Percentiles rank a stretch among this genome's conserved stretches.
These are phyloP conservation scores for Phellopilus nigrolimitatus DNA, from an alignment of 1,284 basidiomycete species.

Conservation along the genomic window DNA sequence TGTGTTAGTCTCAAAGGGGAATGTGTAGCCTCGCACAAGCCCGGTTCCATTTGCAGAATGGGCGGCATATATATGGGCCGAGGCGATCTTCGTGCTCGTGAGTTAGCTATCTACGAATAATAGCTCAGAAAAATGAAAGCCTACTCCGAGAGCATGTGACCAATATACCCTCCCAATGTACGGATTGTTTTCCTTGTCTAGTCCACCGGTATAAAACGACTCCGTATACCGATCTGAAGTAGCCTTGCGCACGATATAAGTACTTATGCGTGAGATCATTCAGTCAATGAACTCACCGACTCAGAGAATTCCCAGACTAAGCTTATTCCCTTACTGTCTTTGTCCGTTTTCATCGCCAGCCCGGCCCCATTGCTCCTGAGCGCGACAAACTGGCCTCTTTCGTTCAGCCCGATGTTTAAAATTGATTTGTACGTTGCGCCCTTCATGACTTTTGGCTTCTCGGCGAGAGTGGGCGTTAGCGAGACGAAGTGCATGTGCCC, in stretches of 20 bases:
- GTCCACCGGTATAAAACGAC: slow-evolving; percentile 57
- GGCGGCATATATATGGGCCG: slow-evolving; percentile 56
- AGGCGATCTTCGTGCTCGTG: slow-evolving; percentile 35
- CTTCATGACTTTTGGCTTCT: slow-evolving; percentile 40
- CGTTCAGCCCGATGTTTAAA: slow-evolving; percentile 49
- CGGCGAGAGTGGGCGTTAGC: slow-evolving; percentile 51
- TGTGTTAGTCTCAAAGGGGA: slow-evolving; percentile 66
- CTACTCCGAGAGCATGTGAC: slow-evolving; percentile 55
- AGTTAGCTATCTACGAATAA: slow-evolving; percentile 4
- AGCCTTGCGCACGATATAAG: slow-evolving; percentile 32
- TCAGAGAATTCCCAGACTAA: slow-evolving; percentile 54
- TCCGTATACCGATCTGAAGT: slow-evolving; percentile 37
- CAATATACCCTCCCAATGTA: slow-evolving; percentile 74
- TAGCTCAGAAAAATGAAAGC: slow-evolving; percentile 25
- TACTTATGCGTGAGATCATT: slow-evolving; percentile 10
- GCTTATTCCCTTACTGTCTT: slow-evolving; percentile 38
- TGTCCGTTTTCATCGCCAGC: slow-evolving; percentile 47
- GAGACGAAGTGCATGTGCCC: slow-evolving; percentile 48
- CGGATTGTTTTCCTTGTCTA: slow-evolving; percentile 51
- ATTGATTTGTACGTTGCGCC: slow-evolving; percentile 43
- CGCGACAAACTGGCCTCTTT: slow-evolving; percentile 48
- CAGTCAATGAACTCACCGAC: slow-evolving; percentile 39
- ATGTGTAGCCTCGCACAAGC: slow-evolving; percentile 55
- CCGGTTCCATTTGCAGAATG: slow-evolving; percentile 53
- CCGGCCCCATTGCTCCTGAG: slow-evolving; percentile 50